Evolutionary conservation across 176 grass and related monocot genomes (phyloP).

Genomic region (Raddia distichophylla): DNA sequence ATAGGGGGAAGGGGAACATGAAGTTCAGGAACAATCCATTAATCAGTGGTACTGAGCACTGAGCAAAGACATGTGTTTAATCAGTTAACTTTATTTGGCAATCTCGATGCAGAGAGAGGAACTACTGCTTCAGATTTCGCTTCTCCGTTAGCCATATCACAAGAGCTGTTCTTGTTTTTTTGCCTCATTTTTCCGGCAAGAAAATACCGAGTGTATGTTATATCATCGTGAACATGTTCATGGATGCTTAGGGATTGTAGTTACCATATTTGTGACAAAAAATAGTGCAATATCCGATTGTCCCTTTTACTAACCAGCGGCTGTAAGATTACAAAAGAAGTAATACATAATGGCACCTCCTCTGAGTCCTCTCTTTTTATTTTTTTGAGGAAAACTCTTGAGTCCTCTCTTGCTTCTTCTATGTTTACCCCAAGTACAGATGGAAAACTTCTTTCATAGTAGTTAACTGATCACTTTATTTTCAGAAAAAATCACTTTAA

Average conservation of each 20-base stretch:
- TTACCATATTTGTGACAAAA: background rate
- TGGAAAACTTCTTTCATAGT: background rate
- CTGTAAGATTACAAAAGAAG: background rate
- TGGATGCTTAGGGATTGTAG: background rate
- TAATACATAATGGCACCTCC: background rate
- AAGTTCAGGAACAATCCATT: background rate
- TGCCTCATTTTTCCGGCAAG: background rate
- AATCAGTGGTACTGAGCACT: background rate
- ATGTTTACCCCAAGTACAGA: too few species aligned
- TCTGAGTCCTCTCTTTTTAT: background rate
- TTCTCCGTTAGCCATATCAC: background rate
- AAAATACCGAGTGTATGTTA: background rate
- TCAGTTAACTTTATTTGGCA: background rate
- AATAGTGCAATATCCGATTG: background rate
- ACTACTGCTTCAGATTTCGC: background rate
- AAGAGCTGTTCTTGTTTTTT: background rate
- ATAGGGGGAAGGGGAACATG: background rate
- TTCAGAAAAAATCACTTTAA: too few species aligned
- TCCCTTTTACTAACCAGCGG: background rate
- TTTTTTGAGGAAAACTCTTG: too few species aligned
- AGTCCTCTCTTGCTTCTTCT: too few species aligned
- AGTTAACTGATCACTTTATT: background rate
- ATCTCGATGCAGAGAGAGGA: background rate
- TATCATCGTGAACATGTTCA: background rate
- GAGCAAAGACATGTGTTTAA: background rate